Evolutionary conservation across 192 early-diverging fungal species (phyloP).

Genomic region (Podila epicladia): DNA sequence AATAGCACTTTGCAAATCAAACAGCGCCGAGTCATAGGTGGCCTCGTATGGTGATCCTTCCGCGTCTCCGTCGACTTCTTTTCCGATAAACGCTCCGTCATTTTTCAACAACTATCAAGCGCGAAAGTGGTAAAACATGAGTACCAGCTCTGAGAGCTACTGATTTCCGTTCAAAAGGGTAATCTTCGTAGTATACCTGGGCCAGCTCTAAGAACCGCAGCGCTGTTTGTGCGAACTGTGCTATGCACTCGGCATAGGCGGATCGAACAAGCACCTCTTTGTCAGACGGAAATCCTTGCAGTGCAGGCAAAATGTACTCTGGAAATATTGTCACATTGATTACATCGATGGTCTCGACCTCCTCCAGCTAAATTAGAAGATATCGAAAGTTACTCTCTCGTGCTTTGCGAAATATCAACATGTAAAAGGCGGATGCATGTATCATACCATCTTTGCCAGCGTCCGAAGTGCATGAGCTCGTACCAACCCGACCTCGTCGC

Average conservation of each 20-base stretch:
- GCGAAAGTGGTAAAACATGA: not conserved
- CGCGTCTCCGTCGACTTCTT: slow-evolving; percentile 50
- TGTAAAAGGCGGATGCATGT: not conserved
- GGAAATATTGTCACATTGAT: slow-evolving; percentile 89
- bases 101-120: slow-evolving; percentile 53
- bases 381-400: too few species aligned
- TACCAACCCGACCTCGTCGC: slow-evolving; percentile 72
- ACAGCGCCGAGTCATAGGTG: slow-evolving; percentile 76
- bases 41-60: slow-evolving; percentile 60
- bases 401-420: not conserved
- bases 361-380: slow-evolving; percentile 62
- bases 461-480: slow-evolving; percentile 70
- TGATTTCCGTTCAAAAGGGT: too few species aligned
- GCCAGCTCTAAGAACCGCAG: slow-evolving; percentile 77
- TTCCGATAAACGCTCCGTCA: slow-evolving; percentile 54
- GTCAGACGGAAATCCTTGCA: slow-evolving; percentile 77
- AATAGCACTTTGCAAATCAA: slow-evolving; percentile 81
- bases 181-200: slow-evolving; percentile 54
- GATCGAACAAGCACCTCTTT: slow-evolving; percentile 80
- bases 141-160: too few species aligned
- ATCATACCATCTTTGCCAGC: slow-evolving; percentile 73
- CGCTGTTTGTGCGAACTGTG: slow-evolving; percentile 81
- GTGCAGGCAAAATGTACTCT: slow-evolving; percentile 86
- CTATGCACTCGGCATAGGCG: slow-evolving; percentile 85
- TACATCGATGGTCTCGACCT: slow-evolving; percentile 79